Evolutionary conservation across 148 eudicot species (phyloP).

Genomic region (Rhododendron ferrugineum): DNA sequence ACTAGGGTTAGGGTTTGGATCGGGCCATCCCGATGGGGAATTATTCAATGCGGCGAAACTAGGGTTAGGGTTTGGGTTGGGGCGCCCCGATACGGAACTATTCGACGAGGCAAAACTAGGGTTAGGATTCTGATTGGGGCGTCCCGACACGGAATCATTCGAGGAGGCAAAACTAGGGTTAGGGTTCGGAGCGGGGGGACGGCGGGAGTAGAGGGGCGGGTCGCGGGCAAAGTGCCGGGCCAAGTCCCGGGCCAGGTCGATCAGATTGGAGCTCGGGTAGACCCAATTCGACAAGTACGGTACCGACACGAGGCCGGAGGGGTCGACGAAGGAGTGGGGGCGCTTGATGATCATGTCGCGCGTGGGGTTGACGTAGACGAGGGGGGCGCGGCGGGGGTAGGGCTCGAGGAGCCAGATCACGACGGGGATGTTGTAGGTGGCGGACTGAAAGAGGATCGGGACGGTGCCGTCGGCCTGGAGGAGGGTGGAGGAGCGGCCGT

Average conservation of each 20-base stretch:
- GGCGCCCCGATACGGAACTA: slow-evolving; percentile 7
- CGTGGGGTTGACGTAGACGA: slow-evolving; percentile 79
- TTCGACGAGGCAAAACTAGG: not conserved
- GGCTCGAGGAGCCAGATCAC: slow-evolving; percentile 75
- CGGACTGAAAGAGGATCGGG: slow-evolving; percentile 56
- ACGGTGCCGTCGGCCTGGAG: slow-evolving; percentile 89
- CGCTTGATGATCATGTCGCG: slow-evolving; percentile 86
- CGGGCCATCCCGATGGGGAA: slow-evolving; percentile 14
- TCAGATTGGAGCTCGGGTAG: slow-evolving; percentile 69
- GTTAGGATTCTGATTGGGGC: not conserved
- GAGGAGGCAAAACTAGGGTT: slow-evolving; percentile 14
- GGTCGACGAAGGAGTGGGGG: slow-evolving; percentile 61
- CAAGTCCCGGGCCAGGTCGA: slow-evolving; percentile 58
- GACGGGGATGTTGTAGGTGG: slow-evolving; percentile 80
- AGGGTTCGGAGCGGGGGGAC: slow-evolving; percentile 24
- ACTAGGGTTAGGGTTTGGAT: slow-evolving; percentile 18
- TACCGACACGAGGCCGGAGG: slow-evolving; percentile 65
- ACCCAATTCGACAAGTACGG: slow-evolving; percentile 81
- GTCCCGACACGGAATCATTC: not conserved
- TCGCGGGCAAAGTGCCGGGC: slow-evolving; percentile 48
- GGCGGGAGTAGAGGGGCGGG: slow-evolving; percentile 81
- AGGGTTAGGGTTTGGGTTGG: slow-evolving; percentile 23
- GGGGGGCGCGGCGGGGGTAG: slow-evolving; percentile 74
- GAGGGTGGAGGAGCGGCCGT: slow-evolving; percentile 77
- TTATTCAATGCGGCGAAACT: not conserved